Base-by-base conservation (phyloP, 768 basidiomycete species). In the Termitomyces sp. region DNA sequence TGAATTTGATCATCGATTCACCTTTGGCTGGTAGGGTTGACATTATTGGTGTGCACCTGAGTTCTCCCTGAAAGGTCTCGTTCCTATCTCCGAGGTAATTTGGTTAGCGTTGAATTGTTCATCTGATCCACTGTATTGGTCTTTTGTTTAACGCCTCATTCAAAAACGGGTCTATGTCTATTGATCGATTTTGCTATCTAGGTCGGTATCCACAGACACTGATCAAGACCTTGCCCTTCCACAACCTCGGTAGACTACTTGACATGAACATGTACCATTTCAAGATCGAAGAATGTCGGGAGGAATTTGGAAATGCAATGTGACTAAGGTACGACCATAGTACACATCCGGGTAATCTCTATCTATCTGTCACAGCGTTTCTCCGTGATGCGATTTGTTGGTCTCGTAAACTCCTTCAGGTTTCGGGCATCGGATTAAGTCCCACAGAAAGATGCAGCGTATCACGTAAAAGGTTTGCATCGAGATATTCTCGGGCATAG, bases 351-450 rank as follows among this genome's bases (percentile, higher is more conserved):
- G n/a, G n/a, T n/a, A n/a, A n/a, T n/a, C n/a, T n/a, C n/a, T n/a
- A n/a, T n/a, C n/a, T n/a, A n/a, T n/a, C n/a, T n/a, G n/a, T n/a
- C 40, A 12, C 12, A 27, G 9, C 51, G 25, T 57, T 48, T 59
- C 56, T 58, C 63, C 58, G 58, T 57, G 58, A 61, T 60, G 59
- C 25, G 45, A 40, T 19, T 39, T 42, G 3, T 30, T 35, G 27
- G 28, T 6, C 10, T 12, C n/a, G 6, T 7, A 23, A 21, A 34
- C 19, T 49, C 16, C 19, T 49, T n/a, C 23, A 21, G 23, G 35
- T 48, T 17, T 16, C 23, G 12, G 34, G 1, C 19, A 30, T 34
- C 47, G 21, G 47, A 34, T 48, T 3, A 34, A 47, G 30, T 32
- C 46, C 32, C 32, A n/a, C 45, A 14, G 41, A 42, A 23, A n/a